Evolutionary conservation across 495 filamentous ascomycete species (phyloP).

Genomic region (Rusavskia elegans): DNA sequence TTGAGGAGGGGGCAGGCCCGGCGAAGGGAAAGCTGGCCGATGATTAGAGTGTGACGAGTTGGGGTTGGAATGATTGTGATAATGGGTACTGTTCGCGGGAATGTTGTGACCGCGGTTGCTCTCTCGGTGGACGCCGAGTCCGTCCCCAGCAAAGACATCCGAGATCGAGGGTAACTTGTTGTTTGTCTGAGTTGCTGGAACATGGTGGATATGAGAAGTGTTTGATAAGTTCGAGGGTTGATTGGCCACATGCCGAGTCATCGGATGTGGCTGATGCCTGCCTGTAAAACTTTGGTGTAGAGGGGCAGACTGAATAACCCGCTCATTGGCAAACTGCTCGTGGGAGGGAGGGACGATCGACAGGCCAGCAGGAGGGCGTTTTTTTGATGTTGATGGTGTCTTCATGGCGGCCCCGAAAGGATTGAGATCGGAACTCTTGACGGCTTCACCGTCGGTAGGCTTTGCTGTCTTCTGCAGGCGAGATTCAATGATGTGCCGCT

Average conservation of each 20-base stretch:
- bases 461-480: slow-evolving; percentile 77
- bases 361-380: slow-evolving; percentile 73
- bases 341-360: slow-evolving; percentile 96
- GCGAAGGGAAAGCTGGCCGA: slow-evolving; percentile 59
- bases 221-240: slow-evolving; percentile 73
- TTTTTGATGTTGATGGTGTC: slow-evolving; percentile 50
- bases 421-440: slow-evolving; percentile 31
- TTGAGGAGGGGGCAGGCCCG: slow-evolving; percentile 41
- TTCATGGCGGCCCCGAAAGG: slow-evolving; percentile 45
- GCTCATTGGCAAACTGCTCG: slow-evolving; percentile 84
- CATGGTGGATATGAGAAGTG: slow-evolving; percentile 82
- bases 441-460: slow-evolving; percentile 48
- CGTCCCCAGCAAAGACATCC: slow-evolving; percentile 78
- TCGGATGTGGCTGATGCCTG: slow-evolving; percentile 62
- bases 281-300: slow-evolving; percentile 94
- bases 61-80: slow-evolving; percentile 28
- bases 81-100: slow-evolving; percentile 26
- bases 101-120: slow-evolving; percentile 16
- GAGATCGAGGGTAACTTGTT: slow-evolving; percentile 89
- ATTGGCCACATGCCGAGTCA: slow-evolving; percentile 70
- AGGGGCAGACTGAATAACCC: slow-evolving; percentile 92
- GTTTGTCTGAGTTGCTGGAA: slow-evolving; percentile 74
- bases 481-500: slow-evolving; percentile 86
- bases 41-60: slow-evolving; percentile 59
- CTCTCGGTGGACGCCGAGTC: slow-evolving; percentile 44